Conservation (phyloP, 2,329 filamentous ascomycete genomes). For the Colletotrichum godetiae region DNA sequence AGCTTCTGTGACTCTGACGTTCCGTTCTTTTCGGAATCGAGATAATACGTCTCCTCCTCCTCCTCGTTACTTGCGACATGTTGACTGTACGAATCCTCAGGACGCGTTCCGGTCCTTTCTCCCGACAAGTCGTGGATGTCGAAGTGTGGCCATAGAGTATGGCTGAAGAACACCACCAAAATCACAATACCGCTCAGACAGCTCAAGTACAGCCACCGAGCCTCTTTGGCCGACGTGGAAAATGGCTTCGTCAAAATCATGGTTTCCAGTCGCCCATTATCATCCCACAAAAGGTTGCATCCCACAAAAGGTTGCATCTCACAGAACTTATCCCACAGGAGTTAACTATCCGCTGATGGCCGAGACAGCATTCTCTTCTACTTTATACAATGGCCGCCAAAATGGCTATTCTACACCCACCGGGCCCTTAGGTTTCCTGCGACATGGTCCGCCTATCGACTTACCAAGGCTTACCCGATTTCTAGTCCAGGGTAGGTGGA, state of each 20-base stretch:
- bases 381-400: not conserved
- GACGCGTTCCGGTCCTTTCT: not conserved
- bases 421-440: not conserved
- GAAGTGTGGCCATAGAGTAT: not conserved
- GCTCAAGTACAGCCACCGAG: slow-evolving; percentile 1
- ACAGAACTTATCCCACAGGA: not conserved
- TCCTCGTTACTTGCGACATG: not conserved
- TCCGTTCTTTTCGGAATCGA: not conserved
- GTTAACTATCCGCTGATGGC: no score
- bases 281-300: not conserved
- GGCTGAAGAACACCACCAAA: not conserved
- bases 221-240: not conserved
- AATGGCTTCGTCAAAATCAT: slow-evolving; percentile 8
- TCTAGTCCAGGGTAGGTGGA: slow-evolving; percentile 12
- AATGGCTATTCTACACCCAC: not conserved
- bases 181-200: slow-evolving; percentile 6
- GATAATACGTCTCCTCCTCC: not conserved
- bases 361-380: not conserved
- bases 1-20: not conserved
- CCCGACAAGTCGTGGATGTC: not conserved
- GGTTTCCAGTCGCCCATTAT: not conserved
- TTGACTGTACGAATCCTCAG: no score
- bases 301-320: not conserved
- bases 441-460: not conserved
- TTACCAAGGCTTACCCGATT: not conserved